Conservation (phyloP, 371 early-diverging fungal species). For the Lichtheimia ornata region DNA sequence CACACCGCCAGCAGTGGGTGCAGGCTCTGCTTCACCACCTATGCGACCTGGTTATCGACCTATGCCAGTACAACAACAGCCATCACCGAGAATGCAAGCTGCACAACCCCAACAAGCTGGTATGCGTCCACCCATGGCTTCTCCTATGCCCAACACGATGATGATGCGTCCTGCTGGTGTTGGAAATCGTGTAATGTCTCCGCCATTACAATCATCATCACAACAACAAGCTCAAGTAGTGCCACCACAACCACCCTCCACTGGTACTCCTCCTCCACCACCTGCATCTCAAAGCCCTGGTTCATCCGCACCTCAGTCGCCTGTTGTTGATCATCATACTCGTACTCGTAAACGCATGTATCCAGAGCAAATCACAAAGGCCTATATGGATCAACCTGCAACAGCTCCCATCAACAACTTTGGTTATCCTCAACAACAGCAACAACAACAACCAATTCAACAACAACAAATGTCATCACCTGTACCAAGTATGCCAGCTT, state of each 20-base stretch:
- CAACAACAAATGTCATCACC: constrained; percentile 16
- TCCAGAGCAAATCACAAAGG: constrained; percentile 55
- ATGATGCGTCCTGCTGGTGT: constrained; percentile 30
- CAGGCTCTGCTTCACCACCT: background rate
- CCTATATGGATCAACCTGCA: constrained; percentile 36
- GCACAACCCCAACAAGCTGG: background rate
- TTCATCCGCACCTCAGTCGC: constrained; percentile 12
- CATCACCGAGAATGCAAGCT: constrained; percentile 2
- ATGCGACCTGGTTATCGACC: background rate
- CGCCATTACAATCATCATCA: background rate
- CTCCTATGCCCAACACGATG: constrained; percentile 21
- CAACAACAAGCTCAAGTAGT: constrained; percentile 4
- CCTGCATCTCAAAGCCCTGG: constrained; percentile 13
- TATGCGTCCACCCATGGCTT: background rate
- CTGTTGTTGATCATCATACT: constrained; percentile 29
- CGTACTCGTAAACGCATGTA: constrained; percentile 55
- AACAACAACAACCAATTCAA: constrained; percentile 4
- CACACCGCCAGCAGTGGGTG: constrained; percentile 8
- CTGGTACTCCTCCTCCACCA: constrained; percentile 3
- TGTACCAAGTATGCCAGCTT: constrained; percentile 12
- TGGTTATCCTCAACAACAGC: constrained; percentile 14
- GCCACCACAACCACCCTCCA: constrained; percentile 1
- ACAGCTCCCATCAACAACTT: constrained; percentile 5
- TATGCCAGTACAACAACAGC: background rate
- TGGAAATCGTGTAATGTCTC: constrained; percentile 9